A percentile compares a stretch with the other conserved stretches of the same genome.
phyloP scores from a whole-genome alignment of 768 basidiomycete genomes.

The Infundibulicybe gibba region DNA sequence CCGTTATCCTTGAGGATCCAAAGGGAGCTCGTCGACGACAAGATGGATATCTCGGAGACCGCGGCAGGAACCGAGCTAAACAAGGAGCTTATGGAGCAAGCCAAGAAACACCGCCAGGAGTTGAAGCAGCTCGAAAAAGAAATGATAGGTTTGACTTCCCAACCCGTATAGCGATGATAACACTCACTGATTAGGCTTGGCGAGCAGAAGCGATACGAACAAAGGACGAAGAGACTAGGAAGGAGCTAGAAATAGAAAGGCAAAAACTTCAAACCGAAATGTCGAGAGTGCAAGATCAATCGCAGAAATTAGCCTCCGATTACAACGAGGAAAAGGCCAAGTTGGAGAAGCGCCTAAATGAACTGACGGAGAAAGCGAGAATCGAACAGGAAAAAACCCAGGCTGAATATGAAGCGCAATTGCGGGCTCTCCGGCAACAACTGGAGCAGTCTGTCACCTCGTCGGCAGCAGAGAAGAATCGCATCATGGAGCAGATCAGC shows the following conservation, averaged over 20 bases:
- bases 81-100: conserved; percentile 44
- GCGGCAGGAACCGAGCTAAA: conserved; percentile 50
- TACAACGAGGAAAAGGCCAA: conserved; percentile 31
- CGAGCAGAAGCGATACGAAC: conserved; percentile 27
- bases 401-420: no score
- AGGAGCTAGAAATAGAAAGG: conserved; percentile 41
- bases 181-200: no score
- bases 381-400: no score
- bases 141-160: conserved; percentile 23
- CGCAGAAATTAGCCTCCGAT: conserved; percentile 34
- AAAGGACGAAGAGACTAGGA: conserved; percentile 43
- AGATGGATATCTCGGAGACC: conserved; percentile 46
- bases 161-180: no score
- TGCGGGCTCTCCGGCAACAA: no score
- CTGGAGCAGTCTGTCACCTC: no score
- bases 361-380: no score
- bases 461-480: background rate
- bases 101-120: conserved; percentile 43
- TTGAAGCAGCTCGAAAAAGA: conserved; percentile 41
- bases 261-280: conserved; percentile 41
- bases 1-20: conserved; percentile 50
- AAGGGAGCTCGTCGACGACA: conserved; percentile 42
- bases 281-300: conserved; percentile 33
- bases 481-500: background rate
- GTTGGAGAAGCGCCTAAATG: conserved; percentile 11